Percentiles rank a stretch among this genome's conserved stretches.
Evolutionary conservation across 2,329 filamentous ascomycete species (phyloP).

Genomic region (Fusarium sp.): DNA sequence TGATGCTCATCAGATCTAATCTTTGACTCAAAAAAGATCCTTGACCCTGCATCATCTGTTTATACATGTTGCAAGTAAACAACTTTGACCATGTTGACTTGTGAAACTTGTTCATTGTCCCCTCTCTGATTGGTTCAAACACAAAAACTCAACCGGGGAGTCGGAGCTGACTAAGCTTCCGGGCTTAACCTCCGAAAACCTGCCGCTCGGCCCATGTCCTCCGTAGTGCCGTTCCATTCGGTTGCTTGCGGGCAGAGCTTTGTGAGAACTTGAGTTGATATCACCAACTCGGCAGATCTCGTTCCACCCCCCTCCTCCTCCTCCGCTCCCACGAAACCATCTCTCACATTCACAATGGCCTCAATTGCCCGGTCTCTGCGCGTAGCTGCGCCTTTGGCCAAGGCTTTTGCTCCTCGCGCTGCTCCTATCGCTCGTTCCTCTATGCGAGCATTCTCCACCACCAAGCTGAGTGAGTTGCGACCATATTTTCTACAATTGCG

Average conservation of each 20-base stretch:
- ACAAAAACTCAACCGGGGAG: not conserved
- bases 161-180: slow-evolving; percentile 31
- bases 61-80: slow-evolving; percentile 9
- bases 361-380: slow-evolving; percentile 70
- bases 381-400: slow-evolving; percentile 60
- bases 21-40: not conserved
- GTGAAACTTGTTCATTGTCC: not conserved
- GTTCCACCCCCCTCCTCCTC: not conserved
- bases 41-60: slow-evolving; percentile 4
- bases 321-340: not conserved
- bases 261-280: slow-evolving; percentile 31
- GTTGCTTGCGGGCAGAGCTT: slow-evolving; percentile 29
- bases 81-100: not conserved
- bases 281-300: slow-evolving; percentile 28
- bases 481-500: not conserved
- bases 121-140: slow-evolving; percentile 23
- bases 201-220: slow-evolving; percentile 35
- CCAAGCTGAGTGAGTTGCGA: slow-evolving; percentile 51
- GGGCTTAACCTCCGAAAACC: slow-evolving; percentile 30
- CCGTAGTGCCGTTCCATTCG: slow-evolving; percentile 16
- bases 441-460: slow-evolving; percentile 55
- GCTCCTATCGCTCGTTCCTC: slow-evolving; percentile 59
- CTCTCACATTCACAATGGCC: slow-evolving; percentile 67
- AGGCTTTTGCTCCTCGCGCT: slow-evolving; percentile 54
- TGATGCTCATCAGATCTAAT: not conserved